Percentiles rank a stretch among this genome's conserved stretches.
These are phyloP conservation scores for Eucalyptus fibrosa DNA, from an alignment of 345 rosid genomes.

Conservation along the genomic window DNA sequence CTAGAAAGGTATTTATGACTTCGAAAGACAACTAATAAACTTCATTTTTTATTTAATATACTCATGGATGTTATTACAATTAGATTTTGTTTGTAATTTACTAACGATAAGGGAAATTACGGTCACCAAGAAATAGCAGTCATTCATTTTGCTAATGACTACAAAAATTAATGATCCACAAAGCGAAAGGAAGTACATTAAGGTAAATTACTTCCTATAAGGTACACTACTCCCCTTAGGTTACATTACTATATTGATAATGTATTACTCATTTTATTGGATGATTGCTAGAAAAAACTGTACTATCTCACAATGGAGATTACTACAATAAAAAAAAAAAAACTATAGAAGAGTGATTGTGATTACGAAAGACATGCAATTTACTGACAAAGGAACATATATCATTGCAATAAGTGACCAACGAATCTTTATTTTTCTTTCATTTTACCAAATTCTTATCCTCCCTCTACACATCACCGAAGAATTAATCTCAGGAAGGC, in stretches of 20 bases:
- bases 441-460: too few species aligned
- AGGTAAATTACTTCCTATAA: background rate
- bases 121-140: too few species aligned
- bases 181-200: background rate
- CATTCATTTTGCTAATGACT: background rate
- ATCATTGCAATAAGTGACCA: background rate
- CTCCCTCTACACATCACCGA: background rate
- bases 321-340: background rate
- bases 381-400: background rate
- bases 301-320: accelerated
- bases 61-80: background rate
- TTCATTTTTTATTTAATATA: too few species aligned
- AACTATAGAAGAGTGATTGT: background rate
- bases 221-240: background rate
- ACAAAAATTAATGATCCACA: accelerated
- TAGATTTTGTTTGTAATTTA: background rate
- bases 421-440: background rate
- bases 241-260: background rate
- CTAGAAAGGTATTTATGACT: background rate
- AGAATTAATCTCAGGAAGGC: too few species aligned
- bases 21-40: background rate
- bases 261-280: accelerated
- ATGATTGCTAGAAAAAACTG: accelerated
- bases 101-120: background rate
- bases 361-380: background rate